Evolutionary conservation across 148 eudicot genomes (phyloP), one percentile per base, ranked within the genome.

Genomic region (Rhododendron kiyosumense): DNA sequence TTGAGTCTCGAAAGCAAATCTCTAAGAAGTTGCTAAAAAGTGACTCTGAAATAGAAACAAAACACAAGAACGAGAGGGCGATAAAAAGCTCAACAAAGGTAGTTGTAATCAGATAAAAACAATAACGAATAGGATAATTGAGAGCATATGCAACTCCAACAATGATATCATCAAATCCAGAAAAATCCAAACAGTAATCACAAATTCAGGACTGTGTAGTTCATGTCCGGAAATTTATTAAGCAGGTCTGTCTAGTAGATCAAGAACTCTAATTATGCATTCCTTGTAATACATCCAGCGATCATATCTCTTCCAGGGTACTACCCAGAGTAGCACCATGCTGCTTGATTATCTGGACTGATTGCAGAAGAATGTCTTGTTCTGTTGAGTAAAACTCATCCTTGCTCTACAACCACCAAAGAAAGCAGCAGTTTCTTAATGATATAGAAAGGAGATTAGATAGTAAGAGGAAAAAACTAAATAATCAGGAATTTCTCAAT

Each of bases 301-400:
- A 2, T 24, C 12, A 63, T 63, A 63, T 63, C 3, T 69, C 75
- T 69, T 69, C 75, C 75, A 10, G 75, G 36, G 34, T 69, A 28
- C 34, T 46, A 46, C 49, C 22, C 32, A 96, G 85, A 32, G 82
- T 85, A 57, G 89, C 97, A 89, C 99, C 98, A 71, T 96, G 93
- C 85, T 92, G 88, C 92, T 94, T 89, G 86, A 95, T 93, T 85
- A 97, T 95, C 89, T 86, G 85, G 85, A 93, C 92, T 36, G 96
- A 90, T 82, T 92, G 93, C 74, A 97, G 89, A 78, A 97, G 94
- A 85, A 97, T 94, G 86, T 95, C 95, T 87, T 97, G 98, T 82
- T 94, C 91, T 10, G 93, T 89, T 20, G 94, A 76, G 84, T 87
- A 94, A 41, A 91, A 81, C 84, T 90, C 93, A 1, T 92, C 93